These are phyloP conservation scores for Delphinella strobiligena DNA, from an alignment of 2,329 filamentous ascomycete genomes.

Conservation along the genomic window DNA sequence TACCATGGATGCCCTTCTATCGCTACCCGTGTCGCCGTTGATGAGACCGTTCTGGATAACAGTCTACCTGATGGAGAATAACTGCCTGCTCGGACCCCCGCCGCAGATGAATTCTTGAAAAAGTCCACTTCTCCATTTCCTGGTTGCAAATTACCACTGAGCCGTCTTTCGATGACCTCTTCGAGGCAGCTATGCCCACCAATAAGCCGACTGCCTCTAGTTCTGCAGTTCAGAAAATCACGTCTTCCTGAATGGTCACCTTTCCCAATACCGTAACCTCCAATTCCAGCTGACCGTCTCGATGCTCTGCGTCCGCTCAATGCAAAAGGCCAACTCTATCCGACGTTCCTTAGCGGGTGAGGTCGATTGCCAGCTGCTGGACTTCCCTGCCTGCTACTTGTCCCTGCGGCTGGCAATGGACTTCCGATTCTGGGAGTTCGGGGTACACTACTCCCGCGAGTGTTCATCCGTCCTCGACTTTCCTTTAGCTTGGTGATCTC, in stretches of 20 bases:
- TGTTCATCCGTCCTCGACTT: constrained; percentile 21
- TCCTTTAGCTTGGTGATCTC: constrained; percentile 22
- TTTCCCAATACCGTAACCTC: not conserved
- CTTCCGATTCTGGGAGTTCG: constrained; percentile 21
- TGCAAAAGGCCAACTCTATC: not conserved
- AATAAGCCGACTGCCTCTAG: too few relatives aligned
- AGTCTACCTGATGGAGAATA: too few relatives aligned
- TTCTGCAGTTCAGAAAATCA: too few relatives aligned
- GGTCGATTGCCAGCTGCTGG: constrained; percentile 13
- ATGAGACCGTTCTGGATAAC: too few relatives aligned
- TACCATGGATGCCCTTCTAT: too few relatives aligned
- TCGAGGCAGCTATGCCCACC: too few relatives aligned
- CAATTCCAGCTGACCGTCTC: not conserved
- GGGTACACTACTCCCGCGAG: constrained; percentile 24
- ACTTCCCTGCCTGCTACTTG: constrained; percentile 18
- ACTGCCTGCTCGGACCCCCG: not conserved
- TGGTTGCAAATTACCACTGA: not conserved
- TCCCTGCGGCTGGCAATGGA: constrained; percentile 18
- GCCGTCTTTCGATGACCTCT: not conserved
- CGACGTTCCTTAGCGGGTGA: not conserved
- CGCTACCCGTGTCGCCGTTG: too few relatives aligned
- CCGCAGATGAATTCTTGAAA: too few relatives aligned
- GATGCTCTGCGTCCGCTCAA: too few relatives aligned
- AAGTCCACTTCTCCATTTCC: too few relatives aligned
- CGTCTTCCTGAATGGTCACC: not conserved